Evolutionary conservation across 2,329 filamentous ascomycete genomes (phyloP), one percentile per base, ranked within the genome.

Genomic region (Ramichloridium luteum): DNA sequence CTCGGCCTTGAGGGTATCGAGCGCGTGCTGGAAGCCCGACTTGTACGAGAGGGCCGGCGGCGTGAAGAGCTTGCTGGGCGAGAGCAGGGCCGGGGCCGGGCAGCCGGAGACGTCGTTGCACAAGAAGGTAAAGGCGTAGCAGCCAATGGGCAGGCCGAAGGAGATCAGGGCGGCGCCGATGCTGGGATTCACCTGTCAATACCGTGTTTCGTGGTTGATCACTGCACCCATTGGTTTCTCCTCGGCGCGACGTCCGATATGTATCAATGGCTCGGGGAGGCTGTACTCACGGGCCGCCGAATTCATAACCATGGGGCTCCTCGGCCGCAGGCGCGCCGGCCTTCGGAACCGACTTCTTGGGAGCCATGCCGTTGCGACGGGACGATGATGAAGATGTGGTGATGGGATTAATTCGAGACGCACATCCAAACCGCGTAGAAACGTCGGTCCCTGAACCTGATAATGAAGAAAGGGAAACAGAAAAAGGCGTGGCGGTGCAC

Each of bases 61-160:
- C 3, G 49, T 43, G 44, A 54, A 53, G 37, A 93, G 61, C 6
- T 72, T 79, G 35, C 70, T 75, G 17, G 81, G 85, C 44, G 70
- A 67, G 22, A 93, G 68, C 6, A 88, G 67, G 3, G 81, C 84
- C 3, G 86, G 84, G 3, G 82, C 77, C 28, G 88, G 90, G 53
- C 90, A 96, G 36, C 90, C 88, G 6, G 83, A 79, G 41, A 92
- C 65, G 56, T 96, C 86, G 61, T 94, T 96, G 69, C 88, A 94
- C 48, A 79, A 65, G 53, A 94, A 93, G 28, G 77, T 70, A 52
- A 88, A 78, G 47, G 76, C 54, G 60, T 90, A 93, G 46, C 84
- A 72, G 42, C 86, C 68, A 25, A 85, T 38, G 0, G 88, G 88
- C 1, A 94, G 73, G 35, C 77, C 77, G 48, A 92, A 78, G 5